phyloP scores from a whole-genome alignment of 2,329 filamentous ascomycete species.

The Alternaria hordeiaustralica region DNA sequence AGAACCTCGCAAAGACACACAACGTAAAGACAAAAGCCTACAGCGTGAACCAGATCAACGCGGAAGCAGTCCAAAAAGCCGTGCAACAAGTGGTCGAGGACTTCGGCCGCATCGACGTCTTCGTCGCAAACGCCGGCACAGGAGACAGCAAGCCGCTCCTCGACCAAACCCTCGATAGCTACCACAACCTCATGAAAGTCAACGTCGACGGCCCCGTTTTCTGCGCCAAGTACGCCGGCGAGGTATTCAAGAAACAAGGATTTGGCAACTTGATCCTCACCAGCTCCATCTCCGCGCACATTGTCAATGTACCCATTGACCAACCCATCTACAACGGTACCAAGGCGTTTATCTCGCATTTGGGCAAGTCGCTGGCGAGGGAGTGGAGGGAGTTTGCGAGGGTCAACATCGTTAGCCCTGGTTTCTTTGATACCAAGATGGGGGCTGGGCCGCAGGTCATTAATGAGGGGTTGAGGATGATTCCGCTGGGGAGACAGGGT shows the following conservation, averaged over 20 bases:
- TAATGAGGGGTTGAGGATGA: constrained; percentile 74
- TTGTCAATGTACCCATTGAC: constrained; percentile 80
- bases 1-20: constrained; percentile 62
- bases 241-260: constrained; percentile 52
- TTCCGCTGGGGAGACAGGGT: constrained; percentile 77
- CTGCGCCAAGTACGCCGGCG: constrained; percentile 52
- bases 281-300: constrained; percentile 72
- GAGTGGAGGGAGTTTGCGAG: constrained; percentile 72
- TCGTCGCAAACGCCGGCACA: constrained; percentile 71
- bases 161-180: constrained; percentile 66
- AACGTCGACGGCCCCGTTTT: constrained; percentile 69
- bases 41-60: constrained; percentile 63
- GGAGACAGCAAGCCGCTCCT: constrained; percentile 63
- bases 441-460: constrained; percentile 66
- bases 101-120: constrained; percentile 70
- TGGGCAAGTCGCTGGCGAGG: constrained; percentile 67
- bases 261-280: constrained; percentile 69
- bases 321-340: constrained; percentile 55
- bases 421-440: constrained; percentile 70
- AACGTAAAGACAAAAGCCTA: constrained; percentile 69
- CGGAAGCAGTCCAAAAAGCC: constrained; percentile 60
- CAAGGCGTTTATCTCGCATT: constrained; percentile 69
- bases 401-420: constrained; percentile 69
- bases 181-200: constrained; percentile 69
- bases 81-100: constrained; percentile 69